phyloP scores from a whole-genome alignment of 2,329 filamentous ascomycete genomes.

The Hypomyces perniciosus region DNA sequence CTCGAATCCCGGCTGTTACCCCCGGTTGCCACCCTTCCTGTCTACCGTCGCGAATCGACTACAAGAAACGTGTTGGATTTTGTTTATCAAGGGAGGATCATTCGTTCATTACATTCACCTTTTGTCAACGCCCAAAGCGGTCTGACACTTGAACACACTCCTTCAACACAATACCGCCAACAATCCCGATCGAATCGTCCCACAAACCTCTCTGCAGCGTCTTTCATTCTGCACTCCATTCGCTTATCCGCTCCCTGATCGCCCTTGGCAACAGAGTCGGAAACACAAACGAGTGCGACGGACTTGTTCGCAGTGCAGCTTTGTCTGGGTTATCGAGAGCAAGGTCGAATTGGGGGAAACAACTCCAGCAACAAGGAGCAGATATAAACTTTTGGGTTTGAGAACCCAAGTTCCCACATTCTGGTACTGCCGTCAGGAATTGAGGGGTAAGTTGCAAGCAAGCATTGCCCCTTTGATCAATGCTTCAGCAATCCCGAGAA shows the following conservation, averaged over 20 bases:
- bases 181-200: too few relatives aligned
- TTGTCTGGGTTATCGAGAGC: too few relatives aligned
- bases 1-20: slow-evolving; percentile 1
- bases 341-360: background rate
- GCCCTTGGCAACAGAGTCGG: too few relatives aligned
- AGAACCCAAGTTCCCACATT: background rate
- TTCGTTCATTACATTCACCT: background rate
- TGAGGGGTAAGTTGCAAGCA: background rate
- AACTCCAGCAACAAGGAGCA: background rate
- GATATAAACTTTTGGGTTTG: background rate
- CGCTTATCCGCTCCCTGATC: too few relatives aligned
- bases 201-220: too few relatives aligned
- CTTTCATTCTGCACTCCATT: too few relatives aligned
- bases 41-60: background rate
- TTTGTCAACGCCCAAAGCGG: background rate
- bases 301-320: too few relatives aligned
- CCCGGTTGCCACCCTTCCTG: background rate
- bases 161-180: background rate
- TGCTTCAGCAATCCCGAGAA: too few relatives aligned
- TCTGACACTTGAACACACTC: background rate
- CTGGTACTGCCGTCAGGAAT: background rate
- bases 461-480: background rate
- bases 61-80: slow-evolving; percentile 6
- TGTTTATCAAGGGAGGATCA: background rate
- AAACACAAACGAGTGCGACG: too few relatives aligned